Base-by-base conservation (phyloP, 2,329 filamentous ascomycete genomes). In the Aspergillus quadricinctus region DNA sequence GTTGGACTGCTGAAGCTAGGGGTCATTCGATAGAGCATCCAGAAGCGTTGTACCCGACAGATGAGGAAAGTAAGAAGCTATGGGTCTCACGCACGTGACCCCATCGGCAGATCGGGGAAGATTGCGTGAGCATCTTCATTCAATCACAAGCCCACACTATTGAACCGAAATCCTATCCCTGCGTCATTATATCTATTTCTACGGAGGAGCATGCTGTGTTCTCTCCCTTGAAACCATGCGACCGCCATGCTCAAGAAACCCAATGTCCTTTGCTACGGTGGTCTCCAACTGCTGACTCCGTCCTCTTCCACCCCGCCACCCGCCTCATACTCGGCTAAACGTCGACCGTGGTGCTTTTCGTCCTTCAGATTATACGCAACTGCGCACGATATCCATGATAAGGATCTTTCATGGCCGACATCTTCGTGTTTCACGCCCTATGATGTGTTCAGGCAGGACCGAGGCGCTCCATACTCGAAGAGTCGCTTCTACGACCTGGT, bases 401-500 rank as follows among this genome's bases (percentile, higher is more conserved):
- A 56, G 56, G 67, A 70, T 19, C 63, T 73, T 25, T 62, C 67
- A 27, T 78, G 77, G 77, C 77, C 79, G 46, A 77, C 76, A 17
- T 74, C 75, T 48, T 61, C 71, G 17, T 66, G 68, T 3, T 74
- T 75, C 53, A 93, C 92, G 0, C 94, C 94, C 1, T 97, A 99
- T 77, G 90, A 97, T 68, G 90, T 99, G 69, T 87, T 97, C 67
- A 80, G 83, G 31, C 77, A 83, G 61, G 75, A 78, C 53, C 83
- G 77, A 64, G 78, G 78, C 56, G 85, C 84, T 14, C 82, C 85
- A 1, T 97, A 99, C 73, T 87, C 84, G 60, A 97, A 99, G 75
- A 77, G 81, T 46, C 85, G 85, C 57, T 99, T 92, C 80, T 94
- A 95, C 74, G 83, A 93, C 68, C 84, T 99, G 52, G 94, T 96